A percentile compares a stretch with the other conserved stretches of the same genome.
These are phyloP conservation scores for Amphichorda felina DNA, from an alignment of 2,329 filamentous ascomycete genomes.

Conservation along the genomic window DNA sequence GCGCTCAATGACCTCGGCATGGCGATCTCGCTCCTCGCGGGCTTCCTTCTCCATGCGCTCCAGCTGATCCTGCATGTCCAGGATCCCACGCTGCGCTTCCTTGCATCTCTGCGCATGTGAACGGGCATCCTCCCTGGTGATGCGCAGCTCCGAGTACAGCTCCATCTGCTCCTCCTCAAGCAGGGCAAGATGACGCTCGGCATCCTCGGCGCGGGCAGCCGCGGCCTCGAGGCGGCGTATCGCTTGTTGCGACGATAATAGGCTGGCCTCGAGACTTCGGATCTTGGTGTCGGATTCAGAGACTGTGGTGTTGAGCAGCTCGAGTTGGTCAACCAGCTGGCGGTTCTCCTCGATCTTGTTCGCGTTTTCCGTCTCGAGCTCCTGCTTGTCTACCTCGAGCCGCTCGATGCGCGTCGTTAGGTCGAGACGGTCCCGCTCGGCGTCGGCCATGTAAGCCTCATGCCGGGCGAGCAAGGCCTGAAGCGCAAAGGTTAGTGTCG, in stretches of 20 bases:
- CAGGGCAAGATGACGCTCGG: conserved; percentile 68
- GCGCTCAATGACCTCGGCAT: conserved; percentile 67
- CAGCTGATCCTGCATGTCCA: conserved; percentile 73
- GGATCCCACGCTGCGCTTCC: conserved; percentile 69
- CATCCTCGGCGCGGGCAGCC: conserved; percentile 60
- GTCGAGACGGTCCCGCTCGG: conserved; percentile 69
- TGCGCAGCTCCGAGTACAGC: conserved; percentile 54
- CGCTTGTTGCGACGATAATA: conserved; percentile 68
- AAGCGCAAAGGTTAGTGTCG: conserved; percentile 58
- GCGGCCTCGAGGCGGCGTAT: conserved; percentile 63
- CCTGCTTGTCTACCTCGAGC: conserved; percentile 62
- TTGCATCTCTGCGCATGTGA: conserved; percentile 75
- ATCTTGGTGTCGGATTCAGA: conserved; percentile 71
- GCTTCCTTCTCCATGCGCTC: conserved; percentile 82
- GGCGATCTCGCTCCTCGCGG: conserved; percentile 65
- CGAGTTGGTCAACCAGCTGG: conserved; percentile 69
- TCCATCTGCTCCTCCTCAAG: conserved; percentile 73
- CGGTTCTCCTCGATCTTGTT: conserved; percentile 75
- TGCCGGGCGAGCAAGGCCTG: conserved; percentile 87
- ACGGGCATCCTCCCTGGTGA: conserved; percentile 62
- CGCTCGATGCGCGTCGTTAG: conserved; percentile 62
- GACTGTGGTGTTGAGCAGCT: conserved; percentile 69
- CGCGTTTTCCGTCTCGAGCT: conserved; percentile 67
- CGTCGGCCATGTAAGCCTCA: conserved; percentile 88
- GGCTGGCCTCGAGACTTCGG: conserved; percentile 60